Evolutionary conservation across 2,329 filamentous ascomycete genomes (phyloP), one percentile per base, ranked within the genome.

Genomic region (Pseudogymnoascus sp.): DNA sequence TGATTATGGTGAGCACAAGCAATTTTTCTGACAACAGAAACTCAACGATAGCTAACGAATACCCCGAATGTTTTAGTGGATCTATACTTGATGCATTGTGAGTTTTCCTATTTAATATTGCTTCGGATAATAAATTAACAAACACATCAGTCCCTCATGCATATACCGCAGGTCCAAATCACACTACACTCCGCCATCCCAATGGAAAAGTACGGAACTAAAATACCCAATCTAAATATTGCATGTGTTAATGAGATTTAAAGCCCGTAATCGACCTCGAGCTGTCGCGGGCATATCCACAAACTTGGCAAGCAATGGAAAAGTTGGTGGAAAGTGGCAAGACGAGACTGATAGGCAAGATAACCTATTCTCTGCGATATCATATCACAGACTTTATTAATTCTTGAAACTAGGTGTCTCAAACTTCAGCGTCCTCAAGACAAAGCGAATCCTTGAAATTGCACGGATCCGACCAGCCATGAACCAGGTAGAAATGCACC

Each of bases 401-500:
- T 28, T 51, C 11, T 14, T 28, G 8, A 51, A 51, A 51, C 45
- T 93, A 69, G 90, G 90, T 61, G 3, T 83, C 37, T 80, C 77
- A 67, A 83, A 83, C 75, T 82, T 79, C 73, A 80, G 77, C 31
- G 72, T 77, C 60, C 66, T 71, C 8, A 72, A 73, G n/a, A 72
- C 81, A 13, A 71, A 79, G 67, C 68, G 75, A 14, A 73, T 82
- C 45, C 72, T 80, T 19, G 66, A 67, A 45, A 73, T 72, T 3
- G 78, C 78, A 63, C 74, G 76, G 65, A 76, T 81, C 71, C 76
- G 75, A 68, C 80, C 80, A 0, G 70, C 76, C n/a, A 76, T 80
- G 60, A 81, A 81, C 74, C 79, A 82, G 71, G 75, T 82, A 65
- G 90, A 92, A 78, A 85, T 83, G 71, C 88, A 93, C 75, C 88